A percentile compares a stretch with the other conserved stretches of the same genome.
phyloP scores from a whole-genome alignment of 2,329 filamentous ascomycete genomes.

The Cladosporium sp. region DNA sequence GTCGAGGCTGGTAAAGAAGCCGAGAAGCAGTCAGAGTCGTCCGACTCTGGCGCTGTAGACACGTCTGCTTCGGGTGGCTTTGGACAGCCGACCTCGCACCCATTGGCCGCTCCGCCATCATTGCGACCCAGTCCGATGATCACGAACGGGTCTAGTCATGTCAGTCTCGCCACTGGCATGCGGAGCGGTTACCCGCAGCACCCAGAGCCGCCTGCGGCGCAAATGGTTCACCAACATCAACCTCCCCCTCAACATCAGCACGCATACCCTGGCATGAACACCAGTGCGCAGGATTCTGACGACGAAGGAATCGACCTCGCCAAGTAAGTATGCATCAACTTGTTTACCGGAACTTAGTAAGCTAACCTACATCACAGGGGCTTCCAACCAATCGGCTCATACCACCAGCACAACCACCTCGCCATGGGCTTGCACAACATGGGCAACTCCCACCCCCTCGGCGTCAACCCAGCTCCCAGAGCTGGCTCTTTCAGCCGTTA shows the following conservation, averaged over 20 bases:
- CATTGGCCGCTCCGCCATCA: neutral
- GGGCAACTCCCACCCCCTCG: slow-evolving; percentile 15
- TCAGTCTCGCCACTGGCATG: neutral
- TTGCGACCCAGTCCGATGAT: slow-evolving; percentile 20
- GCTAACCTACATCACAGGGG: slow-evolving; percentile 40
- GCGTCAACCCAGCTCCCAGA: slow-evolving; percentile 7
- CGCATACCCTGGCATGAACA: slow-evolving; percentile 10
- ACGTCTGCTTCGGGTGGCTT: neutral
- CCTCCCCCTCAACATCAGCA: slow-evolving; percentile 8
- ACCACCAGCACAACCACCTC: slow-evolving; percentile 41
- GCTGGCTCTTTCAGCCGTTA: slow-evolving; percentile 14
- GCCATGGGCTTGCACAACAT: slow-evolving; percentile 17
- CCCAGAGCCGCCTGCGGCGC: neutral
- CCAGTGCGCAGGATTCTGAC: slow-evolving; percentile 40
- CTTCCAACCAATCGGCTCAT: slow-evolving; percentile 52
- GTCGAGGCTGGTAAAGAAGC: slow-evolving; percentile 20
- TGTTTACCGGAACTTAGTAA: neutral
- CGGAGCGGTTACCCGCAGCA: neutral
- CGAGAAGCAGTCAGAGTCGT: slow-evolving; percentile 12
- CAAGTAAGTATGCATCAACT: slow-evolving; percentile 43
- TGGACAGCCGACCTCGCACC: slow-evolving; percentile 2
- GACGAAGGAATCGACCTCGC: slow-evolving; percentile 51
- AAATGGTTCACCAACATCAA: slow-evolving; percentile 14
- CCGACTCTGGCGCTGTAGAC: slow-evolving; percentile 1
- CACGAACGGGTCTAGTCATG: slow-evolving; percentile 22